phyloP scores from a whole-genome alignment of 352 stramenopile species.

The Phytophthora ohioensis region DNA sequence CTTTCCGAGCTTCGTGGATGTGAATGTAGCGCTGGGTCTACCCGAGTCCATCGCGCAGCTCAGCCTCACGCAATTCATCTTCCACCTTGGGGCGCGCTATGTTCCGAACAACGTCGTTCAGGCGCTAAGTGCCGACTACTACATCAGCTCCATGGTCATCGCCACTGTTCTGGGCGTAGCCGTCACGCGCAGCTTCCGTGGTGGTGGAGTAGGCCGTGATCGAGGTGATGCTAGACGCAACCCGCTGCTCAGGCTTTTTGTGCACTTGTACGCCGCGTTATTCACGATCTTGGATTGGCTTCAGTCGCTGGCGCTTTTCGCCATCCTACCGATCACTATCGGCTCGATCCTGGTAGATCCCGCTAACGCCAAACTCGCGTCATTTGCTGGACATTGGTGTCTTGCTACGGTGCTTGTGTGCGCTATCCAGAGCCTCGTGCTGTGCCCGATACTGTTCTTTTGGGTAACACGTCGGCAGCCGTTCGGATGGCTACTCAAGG shows the following conservation, averaged over 20 bases:
- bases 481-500: conserved; percentile 58
- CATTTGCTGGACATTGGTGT: conserved; percentile 58
- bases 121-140: conserved; percentile 49
- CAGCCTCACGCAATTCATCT: conserved; percentile 54
- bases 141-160: conserved; percentile 60
- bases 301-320: conserved; percentile 56
- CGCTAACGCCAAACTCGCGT: conserved; percentile 40
- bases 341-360: conserved; percentile 53
- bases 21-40: conserved; percentile 46
- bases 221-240: conserved; percentile 54
- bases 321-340: conserved; percentile 58
- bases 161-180: conserved; percentile 57
- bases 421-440: conserved; percentile 50
- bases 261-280: conserved; percentile 68
- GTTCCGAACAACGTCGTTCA: conserved; percentile 62
- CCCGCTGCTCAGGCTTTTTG: conserved; percentile 63
- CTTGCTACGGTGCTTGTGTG: conserved; percentile 32
- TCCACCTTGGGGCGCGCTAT: conserved; percentile 51
- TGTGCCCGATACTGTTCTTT: conserved; percentile 61
- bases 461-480: conserved; percentile 61
- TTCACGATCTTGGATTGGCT: conserved; percentile 70
- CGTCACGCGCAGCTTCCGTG: conserved; percentile 54
- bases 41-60: conserved; percentile 53
- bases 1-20: conserved; percentile 67
- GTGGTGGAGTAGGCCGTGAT: conserved; percentile 42